Percentiles rank a stretch among this genome's conserved stretches.
Conservation (phyloP, 352 stramenopile species). For the Phytophthora hibernalis region DNA sequence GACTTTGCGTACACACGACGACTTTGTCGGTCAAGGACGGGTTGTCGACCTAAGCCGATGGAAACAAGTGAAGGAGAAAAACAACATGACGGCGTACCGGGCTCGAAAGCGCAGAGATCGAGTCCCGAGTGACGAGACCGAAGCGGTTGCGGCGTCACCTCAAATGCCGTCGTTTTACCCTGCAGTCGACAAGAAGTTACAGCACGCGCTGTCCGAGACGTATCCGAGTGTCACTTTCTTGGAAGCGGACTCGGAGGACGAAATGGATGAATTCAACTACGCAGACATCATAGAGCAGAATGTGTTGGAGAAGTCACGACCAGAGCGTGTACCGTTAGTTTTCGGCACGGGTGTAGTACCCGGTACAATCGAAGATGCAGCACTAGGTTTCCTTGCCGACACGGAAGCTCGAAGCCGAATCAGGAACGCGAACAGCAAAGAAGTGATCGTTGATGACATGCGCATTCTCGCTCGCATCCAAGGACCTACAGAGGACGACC, state of each 20-base stretch:
- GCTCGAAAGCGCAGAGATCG: slow-evolving; percentile 36
- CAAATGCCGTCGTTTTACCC: slow-evolving; percentile 30
- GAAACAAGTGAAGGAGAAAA: slow-evolving; percentile 55
- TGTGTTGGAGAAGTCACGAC: slow-evolving; percentile 35
- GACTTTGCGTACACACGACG: slow-evolving; percentile 55
- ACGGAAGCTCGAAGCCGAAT: slow-evolving; percentile 38
- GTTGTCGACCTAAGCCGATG: slow-evolving; percentile 45
- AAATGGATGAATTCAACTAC: slow-evolving; percentile 21
- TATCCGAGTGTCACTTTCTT: slow-evolving; percentile 28
- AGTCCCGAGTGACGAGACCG: slow-evolving; percentile 23
- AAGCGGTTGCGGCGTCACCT: slow-evolving; percentile 36
- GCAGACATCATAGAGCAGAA: slow-evolving; percentile 31
- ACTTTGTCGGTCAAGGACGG: slow-evolving; percentile 44
- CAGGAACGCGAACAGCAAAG: slow-evolving; percentile 29
- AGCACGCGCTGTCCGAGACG: slow-evolving; percentile 13
- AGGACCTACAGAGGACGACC: slow-evolving; percentile 44
- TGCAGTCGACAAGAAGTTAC: slow-evolving; percentile 15
- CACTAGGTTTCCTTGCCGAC: slow-evolving; percentile 44
- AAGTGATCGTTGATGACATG: slow-evolving; percentile 33
- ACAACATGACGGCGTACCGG: slow-evolving; percentile 59
- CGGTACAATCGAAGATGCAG: slow-evolving; percentile 51
- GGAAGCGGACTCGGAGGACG: slow-evolving; percentile 22
- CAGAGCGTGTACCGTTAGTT: slow-evolving; percentile 34
- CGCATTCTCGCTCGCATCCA: slow-evolving; percentile 45
- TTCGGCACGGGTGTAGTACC: slow-evolving; percentile 35